Evolutionary conservation across 2,329 filamentous ascomycete genomes (phyloP), one percentile per base, ranked within the genome.

Genomic region (Claviceps pusilla): DNA sequence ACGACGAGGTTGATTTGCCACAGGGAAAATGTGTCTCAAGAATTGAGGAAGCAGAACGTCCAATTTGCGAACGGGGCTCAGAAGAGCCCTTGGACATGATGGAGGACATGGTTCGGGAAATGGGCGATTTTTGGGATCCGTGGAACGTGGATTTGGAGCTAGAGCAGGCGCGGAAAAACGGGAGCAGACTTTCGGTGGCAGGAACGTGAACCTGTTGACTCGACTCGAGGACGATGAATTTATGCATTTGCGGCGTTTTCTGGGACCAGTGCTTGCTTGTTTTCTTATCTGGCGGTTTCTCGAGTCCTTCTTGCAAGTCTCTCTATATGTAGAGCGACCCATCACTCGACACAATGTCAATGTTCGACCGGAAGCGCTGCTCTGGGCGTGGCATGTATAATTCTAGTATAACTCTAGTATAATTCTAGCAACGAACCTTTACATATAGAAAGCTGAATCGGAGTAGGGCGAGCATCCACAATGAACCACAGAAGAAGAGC

Each of bases 141-240:
- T 70, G 64, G 65, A 60, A 70, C 50, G 60, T 69, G 45, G 68
- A 69, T 42, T 59, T 57, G 1, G 69, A 73, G 54, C 61, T 73
- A 9, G 63, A 65, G 0, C 56, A 64, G 54, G 64, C 62, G 9
- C 62, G 63, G 7, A 63, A 59, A 57, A 43, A 48, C 6, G 45
- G n/a, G 24, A 33, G 24, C 51, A 11, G 12, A 7, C 19, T 24
- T 24, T 19, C 14, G 24, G 4, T 28, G n/a, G 35, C 7, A 19
- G 24, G 4, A 4, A 28, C 14, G 14, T 48, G 28, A 48, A 48
- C 11, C 0, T 42, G 35, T 6, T 33, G 28, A 10, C 28, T 5
- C 28, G 35, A 33, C 14, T 29, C 9, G 28, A 9, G 35, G 33
- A 7, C 28, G 14, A 42, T 7, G 37, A 24, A 9, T 29, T 7